Evolutionary conservation across 768 basidiomycete species (phyloP).

Genomic region (Crepidotus variabilis): DNA sequence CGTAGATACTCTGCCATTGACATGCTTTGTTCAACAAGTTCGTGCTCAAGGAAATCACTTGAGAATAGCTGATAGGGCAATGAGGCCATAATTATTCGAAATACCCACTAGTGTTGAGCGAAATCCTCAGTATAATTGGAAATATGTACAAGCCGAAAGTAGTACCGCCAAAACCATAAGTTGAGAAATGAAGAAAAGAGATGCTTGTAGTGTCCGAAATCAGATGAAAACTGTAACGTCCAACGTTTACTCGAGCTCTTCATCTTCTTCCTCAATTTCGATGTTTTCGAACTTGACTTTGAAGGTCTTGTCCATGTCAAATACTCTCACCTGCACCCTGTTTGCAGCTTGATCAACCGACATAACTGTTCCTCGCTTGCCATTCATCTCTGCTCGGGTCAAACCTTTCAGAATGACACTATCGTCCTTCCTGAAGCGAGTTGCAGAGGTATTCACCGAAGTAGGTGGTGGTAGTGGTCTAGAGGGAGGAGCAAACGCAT

Average conservation of each 20-base stretch:
- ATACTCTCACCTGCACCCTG: conserved; percentile 14
- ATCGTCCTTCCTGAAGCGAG: conserved; percentile 12
- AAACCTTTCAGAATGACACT: conserved; percentile 13
- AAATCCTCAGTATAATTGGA: too few species aligned
- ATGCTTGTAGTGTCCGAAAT: too few species aligned
- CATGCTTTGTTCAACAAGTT: too few species aligned
- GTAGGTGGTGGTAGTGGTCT: background rate
- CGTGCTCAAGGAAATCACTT: too few species aligned
- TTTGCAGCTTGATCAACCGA: conserved; percentile 9
- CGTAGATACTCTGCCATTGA: too few species aligned
- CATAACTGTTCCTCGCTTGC: conserved; percentile 12
- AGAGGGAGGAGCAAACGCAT: conserved; percentile 6
- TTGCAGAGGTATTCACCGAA: background rate
- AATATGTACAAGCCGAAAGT: too few species aligned
- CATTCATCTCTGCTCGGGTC: conserved; percentile 15
- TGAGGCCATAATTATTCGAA: too few species aligned
- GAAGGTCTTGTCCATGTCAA: conserved; percentile 11
- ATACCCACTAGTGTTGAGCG: too few species aligned
- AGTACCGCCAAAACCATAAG: too few species aligned
- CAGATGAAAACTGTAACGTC: background rate
- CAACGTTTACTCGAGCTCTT: conserved; percentile 5
- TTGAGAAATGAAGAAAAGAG: too few species aligned
- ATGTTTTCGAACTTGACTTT: conserved; percentile 18
- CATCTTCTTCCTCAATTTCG: conserved; percentile 5
- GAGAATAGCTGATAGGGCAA: too few species aligned